Conservation (phyloP, 2,329 filamentous ascomycete genomes). For the Ceratocystis cubensis region DNA sequence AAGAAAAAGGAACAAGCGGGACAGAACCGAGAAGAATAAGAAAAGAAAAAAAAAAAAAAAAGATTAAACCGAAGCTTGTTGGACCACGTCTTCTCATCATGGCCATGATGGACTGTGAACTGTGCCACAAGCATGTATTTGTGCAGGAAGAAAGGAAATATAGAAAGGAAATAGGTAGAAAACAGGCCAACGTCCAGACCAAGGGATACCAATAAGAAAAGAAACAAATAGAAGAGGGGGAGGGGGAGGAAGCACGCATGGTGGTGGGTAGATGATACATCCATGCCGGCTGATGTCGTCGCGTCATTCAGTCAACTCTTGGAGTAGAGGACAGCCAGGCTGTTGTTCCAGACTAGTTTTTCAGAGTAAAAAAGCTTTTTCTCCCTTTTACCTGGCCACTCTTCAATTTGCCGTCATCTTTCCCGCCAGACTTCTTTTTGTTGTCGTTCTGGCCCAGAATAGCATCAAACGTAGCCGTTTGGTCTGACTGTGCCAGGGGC, state of each 20-base stretch:
- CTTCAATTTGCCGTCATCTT: conserved; percentile 24
- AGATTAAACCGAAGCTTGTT: background rate
- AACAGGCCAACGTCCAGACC: background rate
- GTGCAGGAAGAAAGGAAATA: background rate
- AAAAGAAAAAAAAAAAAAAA: background rate
- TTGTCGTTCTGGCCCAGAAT: conserved; percentile 30
- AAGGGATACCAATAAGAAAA: background rate
- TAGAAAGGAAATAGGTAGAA: background rate
- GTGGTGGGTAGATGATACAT: too few species aligned
- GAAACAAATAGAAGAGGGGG: background rate
- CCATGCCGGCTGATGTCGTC: conserved; percentile 18
- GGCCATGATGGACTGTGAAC: background rate
- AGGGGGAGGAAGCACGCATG: too few species aligned
- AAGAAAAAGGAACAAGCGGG: background rate
- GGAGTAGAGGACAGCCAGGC: too few species aligned
- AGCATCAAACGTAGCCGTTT: conserved; percentile 36
- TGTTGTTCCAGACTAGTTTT: too few species aligned
- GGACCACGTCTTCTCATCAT: background rate
- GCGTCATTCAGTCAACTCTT: background rate
- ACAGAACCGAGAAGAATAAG: background rate
- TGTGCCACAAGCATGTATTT: background rate
- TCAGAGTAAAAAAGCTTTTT: conserved; percentile 27
- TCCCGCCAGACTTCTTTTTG: background rate
- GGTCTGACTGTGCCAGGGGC: conserved; percentile 25
- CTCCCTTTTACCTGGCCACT: conserved; percentile 31